phyloP scores from a whole-genome alignment of 2,329 filamentous ascomycete genomes.

The Drechslera avenae region DNA sequence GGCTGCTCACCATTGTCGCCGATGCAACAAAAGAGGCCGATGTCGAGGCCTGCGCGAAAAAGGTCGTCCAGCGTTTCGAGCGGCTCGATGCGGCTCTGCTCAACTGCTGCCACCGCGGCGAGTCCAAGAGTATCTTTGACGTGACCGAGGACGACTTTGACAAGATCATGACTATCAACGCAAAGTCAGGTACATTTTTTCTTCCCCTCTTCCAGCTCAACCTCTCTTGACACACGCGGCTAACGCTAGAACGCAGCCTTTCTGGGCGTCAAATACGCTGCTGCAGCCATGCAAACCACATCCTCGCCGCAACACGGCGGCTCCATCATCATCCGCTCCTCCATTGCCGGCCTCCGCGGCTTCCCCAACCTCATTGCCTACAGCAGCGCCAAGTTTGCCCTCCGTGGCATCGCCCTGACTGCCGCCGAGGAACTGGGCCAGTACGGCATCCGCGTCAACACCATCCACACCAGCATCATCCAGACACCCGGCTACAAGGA shows the following conservation, averaged over 20 bases:
- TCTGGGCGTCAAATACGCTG: constrained; percentile 47
- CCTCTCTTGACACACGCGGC: neutral
- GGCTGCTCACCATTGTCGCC: constrained; percentile 40
- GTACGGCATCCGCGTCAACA: constrained; percentile 49
- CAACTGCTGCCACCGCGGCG: constrained; percentile 35
- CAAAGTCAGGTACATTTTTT: constrained; percentile 42
- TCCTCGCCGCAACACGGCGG: constrained; percentile 32
- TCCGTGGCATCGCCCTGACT: constrained; percentile 47
- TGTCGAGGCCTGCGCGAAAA: constrained; percentile 31
- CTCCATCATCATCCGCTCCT: constrained; percentile 49
- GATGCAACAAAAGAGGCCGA: constrained; percentile 45
- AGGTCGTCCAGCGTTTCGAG: constrained; percentile 35
- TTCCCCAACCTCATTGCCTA: constrained; percentile 46
- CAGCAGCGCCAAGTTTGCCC: constrained; percentile 47
- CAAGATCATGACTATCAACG: constrained; percentile 46
- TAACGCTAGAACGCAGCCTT: constrained; percentile 34
- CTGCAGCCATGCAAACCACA: constrained; percentile 37
- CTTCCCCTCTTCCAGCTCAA: no score
- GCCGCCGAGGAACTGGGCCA: constrained; percentile 48
- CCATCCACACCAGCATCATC: constrained; percentile 49
- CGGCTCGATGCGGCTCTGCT: constrained; percentile 36
- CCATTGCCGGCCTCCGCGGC: constrained; percentile 47
- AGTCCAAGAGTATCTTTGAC: constrained; percentile 43
- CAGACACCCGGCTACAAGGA: constrained; percentile 45
- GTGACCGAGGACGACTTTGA: constrained; percentile 46